These are phyloP conservation scores for Nicotiana undulata DNA, from an alignment of 257 asterid species.

Conservation along the genomic window DNA sequence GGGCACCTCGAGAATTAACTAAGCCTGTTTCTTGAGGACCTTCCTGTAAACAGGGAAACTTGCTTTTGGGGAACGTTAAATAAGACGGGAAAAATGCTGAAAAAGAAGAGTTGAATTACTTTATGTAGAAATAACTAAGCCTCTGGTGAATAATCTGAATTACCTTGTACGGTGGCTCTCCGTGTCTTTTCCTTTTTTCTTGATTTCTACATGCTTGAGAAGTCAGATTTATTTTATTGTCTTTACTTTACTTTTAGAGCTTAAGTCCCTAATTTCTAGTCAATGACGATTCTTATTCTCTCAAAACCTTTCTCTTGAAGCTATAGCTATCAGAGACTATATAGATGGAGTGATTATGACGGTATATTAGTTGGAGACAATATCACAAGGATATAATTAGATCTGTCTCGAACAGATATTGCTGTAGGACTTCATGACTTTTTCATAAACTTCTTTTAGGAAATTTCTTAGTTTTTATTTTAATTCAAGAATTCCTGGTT, in stretches of 20 bases:
- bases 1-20: not conserved
- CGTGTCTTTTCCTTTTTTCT: not conserved
- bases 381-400: not conserved
- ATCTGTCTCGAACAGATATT: not conserved
- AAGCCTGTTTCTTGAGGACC: not conserved
- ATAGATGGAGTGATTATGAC: not conserved
- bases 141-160: not conserved
- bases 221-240: not conserved
- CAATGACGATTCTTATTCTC: not conserved
- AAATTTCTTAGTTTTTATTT: not conserved
- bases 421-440: not conserved
- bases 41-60: not conserved
- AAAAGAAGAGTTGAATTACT: too few species aligned
- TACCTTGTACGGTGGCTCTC: not conserved
- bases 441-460: not conserved
- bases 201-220: not conserved
- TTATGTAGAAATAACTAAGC: too few species aligned
- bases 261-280: not conserved
- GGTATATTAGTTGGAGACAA: not conserved
- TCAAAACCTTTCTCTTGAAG: not conserved
- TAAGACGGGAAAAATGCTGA: not conserved
- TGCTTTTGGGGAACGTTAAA: not conserved
- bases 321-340: not conserved
- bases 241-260: not conserved
- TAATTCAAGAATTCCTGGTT: not conserved